Conservation (phyloP, 345 rosid species). For the thale cress (Arabidopsis thaliana) region TAIR10.1 NC_003074.8:4980501-4981000, state of each 20-base stretch:
- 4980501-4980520: background rate
- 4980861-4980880: too few species aligned
- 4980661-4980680: conserved; percentile 9
- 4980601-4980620: background rate
- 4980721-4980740: conserved; percentile 27
- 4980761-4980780: conserved; percentile 7
- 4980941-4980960: conserved; percentile 10
- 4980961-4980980: conserved; percentile 27
- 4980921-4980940: conserved; percentile 14
- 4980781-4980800: conserved; percentile 31
- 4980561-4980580: background rate
- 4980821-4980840: background rate
- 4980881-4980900: conserved; percentile 1
- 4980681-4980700: background rate
- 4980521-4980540: background rate
- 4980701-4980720: conserved; percentile 34
- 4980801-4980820: conserved; percentile 6
- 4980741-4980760: background rate
- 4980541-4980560: conserved; percentile 16
- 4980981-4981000: conserved; percentile 17
- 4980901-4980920: background rate
- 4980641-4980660: conserved; percentile 6
- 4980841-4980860: background rate
- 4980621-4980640: background rate
- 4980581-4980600: background rate